These are phyloP conservation scores for Pseudovirgaria hyperparasitica DNA, from an alignment of 2,329 filamentous ascomycete species.

Conservation along the genomic window DNA sequence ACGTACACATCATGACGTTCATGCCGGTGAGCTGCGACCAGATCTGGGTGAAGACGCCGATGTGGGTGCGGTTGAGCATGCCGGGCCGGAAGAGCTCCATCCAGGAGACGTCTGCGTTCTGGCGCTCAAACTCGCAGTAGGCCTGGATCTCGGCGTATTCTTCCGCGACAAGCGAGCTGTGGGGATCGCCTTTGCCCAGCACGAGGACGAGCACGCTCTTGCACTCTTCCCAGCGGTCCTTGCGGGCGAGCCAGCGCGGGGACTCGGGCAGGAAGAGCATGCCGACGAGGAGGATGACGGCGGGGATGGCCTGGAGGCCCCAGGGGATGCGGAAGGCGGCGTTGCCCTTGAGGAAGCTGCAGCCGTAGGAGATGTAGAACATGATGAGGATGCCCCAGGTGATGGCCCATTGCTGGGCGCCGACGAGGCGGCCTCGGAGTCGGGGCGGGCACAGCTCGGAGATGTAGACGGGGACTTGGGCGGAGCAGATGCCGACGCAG, in stretches of 20 bases:
- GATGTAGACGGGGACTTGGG: slow-evolving; percentile 53
- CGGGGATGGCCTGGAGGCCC: slow-evolving; percentile 38
- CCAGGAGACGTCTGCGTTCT: slow-evolving; percentile 55
- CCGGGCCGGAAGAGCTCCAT: slow-evolving; percentile 54
- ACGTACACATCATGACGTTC: slow-evolving; percentile 48
- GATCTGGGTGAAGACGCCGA: slow-evolving; percentile 58
- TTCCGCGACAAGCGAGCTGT: slow-evolving; percentile 25
- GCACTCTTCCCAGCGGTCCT: slow-evolving; percentile 26
- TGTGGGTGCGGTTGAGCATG: slow-evolving; percentile 56
- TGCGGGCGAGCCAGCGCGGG: slow-evolving; percentile 24
- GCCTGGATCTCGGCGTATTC: slow-evolving; percentile 18
- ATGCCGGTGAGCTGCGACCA: slow-evolving; percentile 63
- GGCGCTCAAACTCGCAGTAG: slow-evolving; percentile 44
- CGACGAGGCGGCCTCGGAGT: slow-evolving; percentile 49
- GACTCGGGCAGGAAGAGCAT: slow-evolving; percentile 32
- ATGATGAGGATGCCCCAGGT: slow-evolving; percentile 36
- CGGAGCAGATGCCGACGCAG: slow-evolving; percentile 55
- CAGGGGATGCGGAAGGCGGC: slow-evolving; percentile 35
- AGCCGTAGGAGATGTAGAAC: slow-evolving; percentile 11
- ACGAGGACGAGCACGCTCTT: slow-evolving; percentile 31
- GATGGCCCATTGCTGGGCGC: slow-evolving; percentile 59
- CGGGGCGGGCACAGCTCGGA: slow-evolving; percentile 45
- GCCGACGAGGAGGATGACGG: slow-evolving; percentile 28
- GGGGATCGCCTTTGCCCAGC: slow-evolving; percentile 44
- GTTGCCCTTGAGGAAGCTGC: slow-evolving; percentile 14